phyloP scores from a whole-genome alignment of 2,329 filamentous ascomycete genomes.

The Fusarium mundagurra region DNA sequence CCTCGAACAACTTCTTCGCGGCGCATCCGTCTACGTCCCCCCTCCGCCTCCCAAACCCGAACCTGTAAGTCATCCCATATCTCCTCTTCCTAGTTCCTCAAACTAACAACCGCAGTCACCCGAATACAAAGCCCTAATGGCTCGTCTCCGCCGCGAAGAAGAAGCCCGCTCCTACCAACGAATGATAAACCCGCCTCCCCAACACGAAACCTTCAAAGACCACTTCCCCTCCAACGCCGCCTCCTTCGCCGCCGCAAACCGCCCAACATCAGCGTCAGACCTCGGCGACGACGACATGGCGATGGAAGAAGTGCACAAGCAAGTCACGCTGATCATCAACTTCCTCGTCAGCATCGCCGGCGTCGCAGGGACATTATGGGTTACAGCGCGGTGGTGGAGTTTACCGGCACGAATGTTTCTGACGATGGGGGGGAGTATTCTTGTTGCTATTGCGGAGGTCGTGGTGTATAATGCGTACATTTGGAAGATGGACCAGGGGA shows the following conservation, averaged over 20 bases:
- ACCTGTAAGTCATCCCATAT: conserved; percentile 66
- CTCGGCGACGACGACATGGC: conserved; percentile 71
- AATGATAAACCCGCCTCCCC: conserved; percentile 73
- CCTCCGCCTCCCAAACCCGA: conserved; percentile 83
- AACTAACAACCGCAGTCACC: conserved; percentile 63
- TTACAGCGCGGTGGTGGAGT: conserved; percentile 80
- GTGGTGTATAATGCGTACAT: conserved; percentile 81
- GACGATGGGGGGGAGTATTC: conserved; percentile 73
- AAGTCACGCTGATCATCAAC: conserved; percentile 87
- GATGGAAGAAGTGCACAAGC: conserved; percentile 79
- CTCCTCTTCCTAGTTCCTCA: not conserved
- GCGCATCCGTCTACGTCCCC: conserved; percentile 77
- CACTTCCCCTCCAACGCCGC: conserved; percentile 66
- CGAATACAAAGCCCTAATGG: conserved; percentile 90
- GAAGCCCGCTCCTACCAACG: conserved; percentile 84
- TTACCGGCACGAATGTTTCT: conserved; percentile 75
- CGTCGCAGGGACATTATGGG: conserved; percentile 80
- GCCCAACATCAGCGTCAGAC: conserved; percentile 56
- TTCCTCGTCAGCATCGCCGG: conserved; percentile 88
- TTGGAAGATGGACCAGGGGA: conserved; percentile 75
- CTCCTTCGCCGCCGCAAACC: conserved; percentile 65
- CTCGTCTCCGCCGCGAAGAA: conserved; percentile 81
- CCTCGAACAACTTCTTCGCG: conserved; percentile 77
- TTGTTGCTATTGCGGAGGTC: conserved; percentile 80
- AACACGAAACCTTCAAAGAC: conserved; percentile 67